These are phyloP conservation scores for Ophioceras dolichostomum DNA, from an alignment of 2,329 filamentous ascomycete genomes.

Conservation along the genomic window DNA sequence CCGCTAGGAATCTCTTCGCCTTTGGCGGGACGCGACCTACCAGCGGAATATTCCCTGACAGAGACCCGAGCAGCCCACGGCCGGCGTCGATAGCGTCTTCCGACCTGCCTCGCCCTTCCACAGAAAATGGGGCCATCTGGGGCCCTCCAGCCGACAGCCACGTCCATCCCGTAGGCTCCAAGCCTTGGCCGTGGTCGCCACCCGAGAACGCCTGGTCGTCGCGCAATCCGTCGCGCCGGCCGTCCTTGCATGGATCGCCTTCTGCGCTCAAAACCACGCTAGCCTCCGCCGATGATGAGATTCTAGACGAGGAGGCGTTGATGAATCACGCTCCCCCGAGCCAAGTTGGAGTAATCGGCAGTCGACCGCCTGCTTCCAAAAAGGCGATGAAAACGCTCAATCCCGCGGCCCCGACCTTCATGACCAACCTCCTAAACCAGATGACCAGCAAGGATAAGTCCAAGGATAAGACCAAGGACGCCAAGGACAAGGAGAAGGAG, in stretches of 20 bases:
- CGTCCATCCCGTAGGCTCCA: constrained; percentile 25
- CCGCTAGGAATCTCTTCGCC: constrained; percentile 29
- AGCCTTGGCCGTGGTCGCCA: constrained; percentile 51
- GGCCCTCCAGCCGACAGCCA: constrained; percentile 35
- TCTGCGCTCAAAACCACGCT: constrained; percentile 47
- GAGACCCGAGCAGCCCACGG: constrained; percentile 47
- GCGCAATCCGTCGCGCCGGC: constrained; percentile 64
- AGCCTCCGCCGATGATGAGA: constrained; percentile 52
- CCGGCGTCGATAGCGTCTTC: constrained; percentile 58
- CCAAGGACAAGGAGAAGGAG: constrained; percentile 26
- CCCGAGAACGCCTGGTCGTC: constrained; percentile 38
- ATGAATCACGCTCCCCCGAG: constrained; percentile 39
- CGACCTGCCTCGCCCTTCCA: constrained; percentile 65
- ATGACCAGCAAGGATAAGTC: constrained; percentile 26
- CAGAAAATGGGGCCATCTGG: constrained; percentile 66
- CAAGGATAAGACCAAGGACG: constrained; percentile 23
- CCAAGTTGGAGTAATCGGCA: constrained; percentile 66
- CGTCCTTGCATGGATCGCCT: constrained; percentile 68
- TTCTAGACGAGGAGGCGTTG: constrained; percentile 44
- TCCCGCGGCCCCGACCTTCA: constrained; percentile 81
- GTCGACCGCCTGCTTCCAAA: constrained; percentile 44
- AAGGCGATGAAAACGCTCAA: constrained; percentile 57
- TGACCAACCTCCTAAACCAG: constrained; percentile 50
- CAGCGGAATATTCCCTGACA: constrained; percentile 35
- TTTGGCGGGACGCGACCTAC: constrained; percentile 36